Evolutionary conservation across 371 early-diverging fungal genomes (phyloP).

Genomic region (Apophysomyces ossiformis): DNA sequence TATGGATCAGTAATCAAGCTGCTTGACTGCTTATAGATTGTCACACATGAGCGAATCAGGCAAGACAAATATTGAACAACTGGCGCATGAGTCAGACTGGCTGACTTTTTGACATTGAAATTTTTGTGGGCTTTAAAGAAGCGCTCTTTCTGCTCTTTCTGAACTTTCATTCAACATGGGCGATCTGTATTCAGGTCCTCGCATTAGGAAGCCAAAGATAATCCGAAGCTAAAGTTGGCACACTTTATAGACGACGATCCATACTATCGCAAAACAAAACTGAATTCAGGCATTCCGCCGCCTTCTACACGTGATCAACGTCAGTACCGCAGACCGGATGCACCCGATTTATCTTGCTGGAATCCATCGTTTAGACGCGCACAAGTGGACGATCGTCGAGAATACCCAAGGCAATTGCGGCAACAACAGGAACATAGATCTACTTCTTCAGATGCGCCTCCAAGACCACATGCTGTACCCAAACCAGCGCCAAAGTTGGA

Average conservation of each 20-base stretch:
- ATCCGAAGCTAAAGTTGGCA: too few relatives aligned
- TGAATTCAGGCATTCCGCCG: conserved; percentile 64
- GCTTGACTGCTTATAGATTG: too few relatives aligned
- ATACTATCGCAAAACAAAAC: conserved; percentile 58
- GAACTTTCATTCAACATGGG: neutral
- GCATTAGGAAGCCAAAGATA: too few relatives aligned
- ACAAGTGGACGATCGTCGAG: conserved; percentile 23
- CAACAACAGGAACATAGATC: conserved; percentile 18
- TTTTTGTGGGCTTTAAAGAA: too few relatives aligned
- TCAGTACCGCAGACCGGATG: conserved; percentile 5
- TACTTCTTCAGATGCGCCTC: conserved; percentile 13
- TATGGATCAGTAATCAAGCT: too few relatives aligned
- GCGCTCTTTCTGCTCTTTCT: too few relatives aligned
- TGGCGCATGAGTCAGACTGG: too few relatives aligned
- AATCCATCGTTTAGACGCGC: conserved; percentile 34
- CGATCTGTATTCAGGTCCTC: conserved; percentile 23
- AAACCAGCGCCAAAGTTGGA: conserved; percentile 27
- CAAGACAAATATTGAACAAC: too few relatives aligned
- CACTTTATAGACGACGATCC: conserved; percentile 55
- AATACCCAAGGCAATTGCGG: conserved; percentile 12
- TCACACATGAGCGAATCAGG: too few relatives aligned
- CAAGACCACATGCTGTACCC: conserved; percentile 13
- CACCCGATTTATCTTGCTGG: conserved; percentile 28
- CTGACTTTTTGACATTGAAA: too few relatives aligned
- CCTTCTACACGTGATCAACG: conserved; percentile 53